Conservation (phyloP, 805 yeast species). For the Sungouiozyma intestinalis region DNA sequence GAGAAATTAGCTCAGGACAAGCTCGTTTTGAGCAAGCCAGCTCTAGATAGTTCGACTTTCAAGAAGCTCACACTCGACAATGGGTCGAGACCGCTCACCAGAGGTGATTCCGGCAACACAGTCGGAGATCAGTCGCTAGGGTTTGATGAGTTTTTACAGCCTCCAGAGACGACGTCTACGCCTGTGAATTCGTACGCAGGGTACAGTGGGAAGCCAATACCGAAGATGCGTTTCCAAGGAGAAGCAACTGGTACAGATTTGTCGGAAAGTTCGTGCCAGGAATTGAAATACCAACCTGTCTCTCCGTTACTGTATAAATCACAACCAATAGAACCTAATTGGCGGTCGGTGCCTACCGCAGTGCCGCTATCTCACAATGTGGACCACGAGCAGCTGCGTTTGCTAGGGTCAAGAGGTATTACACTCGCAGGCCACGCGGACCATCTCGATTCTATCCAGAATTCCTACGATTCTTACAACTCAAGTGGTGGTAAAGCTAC, state of each 20-base stretch:
- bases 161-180: slow-evolving; percentile 26
- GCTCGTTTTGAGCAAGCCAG: not conserved
- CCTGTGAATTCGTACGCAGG: slow-evolving; percentile 7
- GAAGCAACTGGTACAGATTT: too few species aligned
- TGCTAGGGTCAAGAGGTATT: not conserved
- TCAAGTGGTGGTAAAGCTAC: slow-evolving; percentile 25
- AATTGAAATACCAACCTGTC: not conserved
- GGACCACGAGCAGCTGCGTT: not conserved
- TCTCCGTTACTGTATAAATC: not conserved
- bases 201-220: not conserved
- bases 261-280: not conserved
- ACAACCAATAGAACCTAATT: too few species aligned
- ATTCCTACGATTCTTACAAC: slow-evolving; percentile 5
- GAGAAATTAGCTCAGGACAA: too few species aligned
- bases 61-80: not conserved
- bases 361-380: too few species aligned
- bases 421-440: not conserved
- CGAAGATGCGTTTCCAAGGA: too few species aligned
- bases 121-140: slow-evolving; percentile 11
- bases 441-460: not conserved
- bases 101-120: not conserved
- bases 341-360: too few species aligned
- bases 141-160: slow-evolving; percentile 22
- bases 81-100: not conserved
- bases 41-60: not conserved